Conservation (phyloP, 768 basidiomycete species). For the Galerina sulciceps region DNA sequence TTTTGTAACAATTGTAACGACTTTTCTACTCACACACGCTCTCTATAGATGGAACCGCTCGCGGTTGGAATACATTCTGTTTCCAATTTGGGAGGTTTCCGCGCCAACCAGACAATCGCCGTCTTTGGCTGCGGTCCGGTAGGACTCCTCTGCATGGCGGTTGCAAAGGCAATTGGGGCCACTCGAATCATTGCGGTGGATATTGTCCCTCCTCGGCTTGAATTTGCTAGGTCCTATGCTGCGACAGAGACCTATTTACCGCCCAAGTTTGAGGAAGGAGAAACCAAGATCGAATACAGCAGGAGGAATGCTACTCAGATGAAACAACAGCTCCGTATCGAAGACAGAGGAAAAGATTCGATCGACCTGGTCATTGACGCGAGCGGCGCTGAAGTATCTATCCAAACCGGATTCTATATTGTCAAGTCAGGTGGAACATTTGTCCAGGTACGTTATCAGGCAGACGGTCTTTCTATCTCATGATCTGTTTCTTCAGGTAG, state of each 20-base stretch:
- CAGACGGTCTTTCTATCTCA: not conserved
- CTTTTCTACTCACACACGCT: not conserved
- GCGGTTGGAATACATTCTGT: slow-evolving; percentile 93
- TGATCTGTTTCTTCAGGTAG: slow-evolving; percentile 57
- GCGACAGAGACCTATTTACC: slow-evolving; percentile 81
- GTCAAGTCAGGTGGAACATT: slow-evolving; percentile 77
- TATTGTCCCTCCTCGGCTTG: slow-evolving; percentile 73
- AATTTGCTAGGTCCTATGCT: slow-evolving; percentile 85
- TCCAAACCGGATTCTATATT: slow-evolving; percentile 82
- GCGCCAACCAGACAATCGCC: slow-evolving; percentile 74
- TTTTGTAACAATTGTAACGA: not conserved
- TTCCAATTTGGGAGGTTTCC: slow-evolving; percentile 72
- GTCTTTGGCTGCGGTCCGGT: slow-evolving; percentile 90
- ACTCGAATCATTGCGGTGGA: slow-evolving; percentile 85
- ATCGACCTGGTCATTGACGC: slow-evolving; percentile 92
- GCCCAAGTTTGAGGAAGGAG: slow-evolving; percentile 59
- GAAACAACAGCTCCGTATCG: slow-evolving; percentile 65
- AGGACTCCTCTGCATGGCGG: slow-evolving; percentile 92
- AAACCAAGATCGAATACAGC: slow-evolving; percentile 73
- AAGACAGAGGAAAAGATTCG: slow-evolving; percentile 68
- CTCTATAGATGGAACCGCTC: slow-evolving; percentile 84
- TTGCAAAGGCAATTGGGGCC: slow-evolving; percentile 93
- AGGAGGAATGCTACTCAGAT: slow-evolving; percentile 71
- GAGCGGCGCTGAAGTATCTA: slow-evolving; percentile 90
- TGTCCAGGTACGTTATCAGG: slow-evolving; percentile 53